Percentiles rank a stretch among this genome's conserved stretches.
Conservation (phyloP, 768 basidiomycete genomes). For the Clathrus columnatus region DNA sequence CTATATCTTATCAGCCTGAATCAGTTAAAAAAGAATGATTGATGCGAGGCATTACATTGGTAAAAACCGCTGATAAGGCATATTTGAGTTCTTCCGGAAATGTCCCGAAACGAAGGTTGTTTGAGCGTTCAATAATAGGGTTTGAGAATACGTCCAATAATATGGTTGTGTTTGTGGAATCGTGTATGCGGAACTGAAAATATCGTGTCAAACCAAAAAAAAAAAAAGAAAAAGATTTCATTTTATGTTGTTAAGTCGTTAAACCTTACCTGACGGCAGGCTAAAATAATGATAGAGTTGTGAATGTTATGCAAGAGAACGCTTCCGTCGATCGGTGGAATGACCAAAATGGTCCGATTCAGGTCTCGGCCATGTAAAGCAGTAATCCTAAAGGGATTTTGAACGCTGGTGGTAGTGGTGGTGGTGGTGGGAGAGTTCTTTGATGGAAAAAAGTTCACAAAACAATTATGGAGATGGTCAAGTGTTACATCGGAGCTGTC, state of each 20-base stretch:
- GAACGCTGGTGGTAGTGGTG: too few relatives aligned
- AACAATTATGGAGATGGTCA: slow-evolving; percentile 54
- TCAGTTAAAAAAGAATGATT: neutral
- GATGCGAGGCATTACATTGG: slow-evolving; percentile 2
- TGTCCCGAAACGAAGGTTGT: slow-evolving; percentile 47
- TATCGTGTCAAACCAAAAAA: neutral
- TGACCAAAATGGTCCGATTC: slow-evolving; percentile 50
- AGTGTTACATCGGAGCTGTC: slow-evolving; percentile 47
- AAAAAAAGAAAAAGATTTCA: neutral
- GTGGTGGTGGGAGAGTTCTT: slow-evolving; percentile 6
- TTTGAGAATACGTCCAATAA: slow-evolving; percentile 60
- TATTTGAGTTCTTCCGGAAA: slow-evolving; percentile 42
- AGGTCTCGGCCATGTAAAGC: slow-evolving; percentile 61
- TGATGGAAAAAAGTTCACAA: slow-evolving; percentile 53
- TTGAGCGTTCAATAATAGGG: slow-evolving; percentile 76
- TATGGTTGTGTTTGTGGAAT: slow-evolving; percentile 53
- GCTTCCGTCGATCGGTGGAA: slow-evolving; percentile 62
- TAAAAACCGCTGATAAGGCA: slow-evolving; percentile 8
- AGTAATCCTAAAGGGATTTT: slow-evolving; percentile 29
- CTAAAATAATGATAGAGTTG: slow-evolving; percentile 56
- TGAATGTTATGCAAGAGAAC: slow-evolving; percentile 58
- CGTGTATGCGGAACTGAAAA: slow-evolving; percentile 79
- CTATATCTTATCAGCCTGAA: slow-evolving; percentile 21
- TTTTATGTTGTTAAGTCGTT: neutral
- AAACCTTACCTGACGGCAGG: slow-evolving; percentile 67